Conservation (phyloP, 305 asterid genomes). For the Solanum hybrid region DNA sequence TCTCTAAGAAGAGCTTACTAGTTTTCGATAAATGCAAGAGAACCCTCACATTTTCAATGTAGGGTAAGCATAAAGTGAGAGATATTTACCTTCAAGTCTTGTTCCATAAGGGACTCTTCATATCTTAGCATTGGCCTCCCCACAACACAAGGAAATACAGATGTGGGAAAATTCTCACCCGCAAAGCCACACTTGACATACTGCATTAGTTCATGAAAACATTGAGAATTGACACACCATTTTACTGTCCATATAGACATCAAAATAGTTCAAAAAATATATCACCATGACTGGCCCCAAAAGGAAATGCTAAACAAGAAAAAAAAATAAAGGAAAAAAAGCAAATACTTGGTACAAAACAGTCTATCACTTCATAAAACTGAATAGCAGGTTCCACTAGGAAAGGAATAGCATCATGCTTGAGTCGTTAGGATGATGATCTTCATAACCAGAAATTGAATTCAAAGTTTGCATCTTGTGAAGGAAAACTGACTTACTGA, state of each 20-base stretch:
- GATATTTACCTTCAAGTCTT: conserved; percentile 65
- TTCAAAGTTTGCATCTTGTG: background rate
- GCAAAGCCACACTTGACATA: conserved; percentile 97
- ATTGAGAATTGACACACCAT: background rate
- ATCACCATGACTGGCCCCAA: background rate
- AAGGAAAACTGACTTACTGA: background rate
- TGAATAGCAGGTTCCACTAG: background rate
- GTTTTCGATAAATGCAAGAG: background rate
- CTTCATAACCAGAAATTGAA: background rate
- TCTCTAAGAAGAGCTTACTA: background rate
- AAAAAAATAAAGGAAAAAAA: background rate
- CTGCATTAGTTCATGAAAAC: conserved; percentile 36
- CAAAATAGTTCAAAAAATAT: background rate
- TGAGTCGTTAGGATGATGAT: background rate
- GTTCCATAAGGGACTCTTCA: conserved; percentile 94
- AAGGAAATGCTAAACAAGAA: background rate
- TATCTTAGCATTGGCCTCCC: conserved; percentile 97
- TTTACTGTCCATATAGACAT: background rate
- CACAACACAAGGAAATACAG: conserved; percentile 93
- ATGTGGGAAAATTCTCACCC: conserved; percentile 86
- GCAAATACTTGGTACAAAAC: background rate
- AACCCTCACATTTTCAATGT: background rate
- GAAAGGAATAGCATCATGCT: background rate
- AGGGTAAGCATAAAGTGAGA: conserved; percentile 2
- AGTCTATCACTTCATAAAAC: background rate